These are phyloP conservation scores for Triticum monococcum DNA, from an alignment of 176 grass and related monocot genomes.

Conservation along the genomic window DNA sequence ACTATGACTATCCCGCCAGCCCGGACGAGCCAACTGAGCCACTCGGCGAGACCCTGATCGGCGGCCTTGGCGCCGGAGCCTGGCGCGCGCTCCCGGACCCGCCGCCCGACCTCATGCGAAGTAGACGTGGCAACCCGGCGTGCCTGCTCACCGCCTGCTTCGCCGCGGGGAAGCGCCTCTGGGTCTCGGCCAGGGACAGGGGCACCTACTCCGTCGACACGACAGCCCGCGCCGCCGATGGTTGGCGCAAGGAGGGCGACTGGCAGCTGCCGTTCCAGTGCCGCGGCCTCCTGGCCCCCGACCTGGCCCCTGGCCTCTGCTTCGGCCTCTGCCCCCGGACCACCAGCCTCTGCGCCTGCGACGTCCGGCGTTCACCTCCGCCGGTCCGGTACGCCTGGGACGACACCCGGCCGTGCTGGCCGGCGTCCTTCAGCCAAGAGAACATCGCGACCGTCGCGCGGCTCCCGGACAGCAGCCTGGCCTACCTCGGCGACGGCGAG, in stretches of 20 bases:
- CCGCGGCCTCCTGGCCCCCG: neutral
- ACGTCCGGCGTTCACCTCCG: neutral
- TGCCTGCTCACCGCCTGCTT: neutral
- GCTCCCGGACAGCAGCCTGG: neutral
- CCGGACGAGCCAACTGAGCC: neutral
- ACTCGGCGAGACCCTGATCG: neutral
- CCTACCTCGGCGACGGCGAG: neutral
- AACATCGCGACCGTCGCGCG: neutral
- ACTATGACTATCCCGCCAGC: neutral
- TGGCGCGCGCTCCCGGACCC: neutral
- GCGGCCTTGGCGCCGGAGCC: neutral
- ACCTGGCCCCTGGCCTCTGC: neutral
- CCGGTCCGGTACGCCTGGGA: neutral
- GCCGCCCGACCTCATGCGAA: neutral
- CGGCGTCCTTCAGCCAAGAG: neutral
- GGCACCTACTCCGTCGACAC: neutral
- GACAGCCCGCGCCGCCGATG: neutral
- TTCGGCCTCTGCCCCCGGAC: neutral
- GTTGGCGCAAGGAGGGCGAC: neutral
- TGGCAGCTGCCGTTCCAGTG: neutral
- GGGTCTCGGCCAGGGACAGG: neutral
- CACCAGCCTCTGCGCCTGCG: neutral
- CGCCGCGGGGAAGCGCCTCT: neutral
- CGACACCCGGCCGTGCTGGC: neutral
- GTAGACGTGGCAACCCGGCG: neutral